These are phyloP conservation scores for Penicillium ochrochloron DNA, from an alignment of 495 filamentous ascomycete genomes.

Conservation along the genomic window DNA sequence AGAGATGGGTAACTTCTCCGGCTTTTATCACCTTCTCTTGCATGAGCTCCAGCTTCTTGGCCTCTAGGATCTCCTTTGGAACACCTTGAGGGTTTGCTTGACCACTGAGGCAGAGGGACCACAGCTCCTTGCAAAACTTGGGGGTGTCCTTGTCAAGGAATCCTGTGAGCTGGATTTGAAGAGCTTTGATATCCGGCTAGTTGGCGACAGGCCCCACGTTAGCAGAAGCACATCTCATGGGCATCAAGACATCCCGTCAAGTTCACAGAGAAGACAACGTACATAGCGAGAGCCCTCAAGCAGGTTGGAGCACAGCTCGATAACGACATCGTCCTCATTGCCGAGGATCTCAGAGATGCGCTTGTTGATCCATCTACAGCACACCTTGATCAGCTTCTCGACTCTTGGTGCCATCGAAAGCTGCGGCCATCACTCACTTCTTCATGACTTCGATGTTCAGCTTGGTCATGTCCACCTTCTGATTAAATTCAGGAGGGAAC, in stretches of 20 bases:
- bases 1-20: neutral
- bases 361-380: slow-evolving; percentile 82
- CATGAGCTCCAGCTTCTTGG: slow-evolving; percentile 91
- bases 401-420: slow-evolving; percentile 10
- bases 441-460: slow-evolving; percentile 98
- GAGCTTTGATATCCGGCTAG: slow-evolving; percentile 91
- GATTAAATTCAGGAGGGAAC: slow-evolving; percentile 90
- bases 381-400: slow-evolving; percentile 16
- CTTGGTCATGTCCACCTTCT: slow-evolving; percentile 96
- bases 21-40: slow-evolving; percentile 77
- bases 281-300: slow-evolving; percentile 82
- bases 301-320: slow-evolving; percentile 88
- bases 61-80: slow-evolving; percentile 90
- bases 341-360: slow-evolving; percentile 86
- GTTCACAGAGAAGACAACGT: slow-evolving; percentile 36
- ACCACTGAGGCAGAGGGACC: slow-evolving; percentile 87
- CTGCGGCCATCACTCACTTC: slow-evolving; percentile 61
- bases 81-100: slow-evolving; percentile 88
- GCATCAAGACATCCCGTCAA: neutral
- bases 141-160: slow-evolving; percentile 94
- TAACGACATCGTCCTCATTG: slow-evolving; percentile 92
- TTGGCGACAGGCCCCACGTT: slow-evolving; percentile 14
- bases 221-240: slow-evolving; percentile 5
- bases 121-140: slow-evolving; percentile 90
- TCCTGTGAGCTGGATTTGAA: slow-evolving; percentile 92